phyloP scores from a whole-genome alignment of 495 filamentous ascomycete genomes.

The Amphirosellinia nigrospora region DNA sequence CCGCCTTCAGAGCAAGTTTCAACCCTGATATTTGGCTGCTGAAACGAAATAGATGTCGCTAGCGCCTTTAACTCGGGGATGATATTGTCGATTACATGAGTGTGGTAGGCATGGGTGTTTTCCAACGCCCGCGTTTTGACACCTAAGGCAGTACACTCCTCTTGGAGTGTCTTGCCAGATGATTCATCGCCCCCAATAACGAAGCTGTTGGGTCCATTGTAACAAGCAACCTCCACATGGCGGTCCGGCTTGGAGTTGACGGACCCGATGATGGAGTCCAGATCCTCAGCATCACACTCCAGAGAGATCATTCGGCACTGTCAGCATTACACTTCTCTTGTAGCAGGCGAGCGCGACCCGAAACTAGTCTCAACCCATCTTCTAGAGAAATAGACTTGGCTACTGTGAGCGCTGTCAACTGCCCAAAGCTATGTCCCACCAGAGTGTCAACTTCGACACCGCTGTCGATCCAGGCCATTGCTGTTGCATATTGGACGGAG shows the following conservation, averaged over 20 bases:
- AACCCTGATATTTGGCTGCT: conserved; percentile 39
- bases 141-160: conserved; percentile 15
- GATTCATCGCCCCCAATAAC: conserved; percentile 34
- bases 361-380: conserved; percentile 47
- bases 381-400: conserved; percentile 33
- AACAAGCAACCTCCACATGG: conserved; percentile 45
- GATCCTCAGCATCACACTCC: conserved; percentile 13
- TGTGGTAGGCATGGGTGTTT: conserved; percentile 54
- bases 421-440: conserved; percentile 62
- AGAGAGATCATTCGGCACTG: conserved; percentile 53
- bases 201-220: conserved; percentile 44
- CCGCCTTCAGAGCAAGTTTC: conserved; percentile 37
- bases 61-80: conserved; percentile 36
- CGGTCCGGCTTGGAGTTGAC: conserved; percentile 22
- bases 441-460: conserved; percentile 46
- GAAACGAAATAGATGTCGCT: conserved; percentile 34
- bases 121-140: conserved; percentile 38
- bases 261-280: conserved; percentile 5
- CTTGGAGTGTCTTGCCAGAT: conserved; percentile 33
- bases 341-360: conserved; percentile 52
- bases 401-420: conserved; percentile 53
- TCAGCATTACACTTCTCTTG: conserved; percentile 52
- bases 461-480: conserved; percentile 56
- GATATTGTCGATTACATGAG: conserved; percentile 43
- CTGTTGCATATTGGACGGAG: conserved; percentile 55